Conservation (phyloP, 768 basidiomycete genomes). For the Dendrothele bispora region DNA sequence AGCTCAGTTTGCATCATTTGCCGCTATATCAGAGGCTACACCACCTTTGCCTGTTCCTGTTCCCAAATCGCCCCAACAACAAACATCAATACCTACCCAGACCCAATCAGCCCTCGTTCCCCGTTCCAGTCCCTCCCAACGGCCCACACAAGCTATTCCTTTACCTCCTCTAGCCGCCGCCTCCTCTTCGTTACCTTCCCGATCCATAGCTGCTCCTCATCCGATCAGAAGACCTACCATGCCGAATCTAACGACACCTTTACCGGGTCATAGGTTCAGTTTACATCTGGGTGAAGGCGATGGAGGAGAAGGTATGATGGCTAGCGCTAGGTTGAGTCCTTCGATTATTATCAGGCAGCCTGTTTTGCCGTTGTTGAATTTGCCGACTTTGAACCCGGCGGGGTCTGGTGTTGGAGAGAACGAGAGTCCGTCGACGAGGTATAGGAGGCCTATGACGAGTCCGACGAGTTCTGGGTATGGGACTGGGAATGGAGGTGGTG, state of each 20-base stretch:
- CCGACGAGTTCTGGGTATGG: not conserved
- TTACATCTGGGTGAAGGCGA: slow-evolving; percentile 1
- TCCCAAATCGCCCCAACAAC: no score
- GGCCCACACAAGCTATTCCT: no score
- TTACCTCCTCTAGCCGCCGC: not conserved
- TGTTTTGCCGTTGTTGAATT: slow-evolving; percentile 45
- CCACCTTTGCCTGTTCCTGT: no score
- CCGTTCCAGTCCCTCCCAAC: not conserved
- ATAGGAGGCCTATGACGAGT: no score
- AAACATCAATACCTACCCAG: no score
- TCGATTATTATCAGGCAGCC: slow-evolving; percentile 43
- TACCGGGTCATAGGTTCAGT: slow-evolving; percentile 3
- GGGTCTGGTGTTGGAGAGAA: not conserved
- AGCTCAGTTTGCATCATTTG: not conserved
- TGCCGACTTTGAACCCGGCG: slow-evolving; percentile 41
- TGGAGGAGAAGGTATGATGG: not conserved
- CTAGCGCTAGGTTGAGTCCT: slow-evolving; percentile 33
- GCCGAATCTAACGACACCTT: slow-evolving; percentile 1
- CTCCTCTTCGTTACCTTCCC: not conserved
- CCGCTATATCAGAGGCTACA: no score
- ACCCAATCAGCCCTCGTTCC: not conserved
- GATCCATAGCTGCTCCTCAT: no score
- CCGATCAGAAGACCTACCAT: no score
- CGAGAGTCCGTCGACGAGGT: not conserved
- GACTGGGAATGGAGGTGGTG: not conserved